phyloP scores from a whole-genome alignment of 1,284 basidiomycete species.

The Pseudozyma flocculosa region DNA sequence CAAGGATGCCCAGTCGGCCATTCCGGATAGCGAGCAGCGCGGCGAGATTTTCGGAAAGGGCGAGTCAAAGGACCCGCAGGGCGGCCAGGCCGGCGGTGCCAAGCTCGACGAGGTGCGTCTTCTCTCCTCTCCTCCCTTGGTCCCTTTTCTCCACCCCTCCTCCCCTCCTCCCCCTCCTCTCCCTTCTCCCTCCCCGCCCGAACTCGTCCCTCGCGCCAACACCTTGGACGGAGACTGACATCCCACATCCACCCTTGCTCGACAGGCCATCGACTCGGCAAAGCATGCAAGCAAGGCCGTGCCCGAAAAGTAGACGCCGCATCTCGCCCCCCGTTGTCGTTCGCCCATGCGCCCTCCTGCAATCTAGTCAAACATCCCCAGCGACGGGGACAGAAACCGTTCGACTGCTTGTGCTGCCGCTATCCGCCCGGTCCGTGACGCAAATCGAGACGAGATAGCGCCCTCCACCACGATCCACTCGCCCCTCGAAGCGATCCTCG shows the following conservation, averaged over 20 bases:
- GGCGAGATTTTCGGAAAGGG: slow-evolving; percentile 23
- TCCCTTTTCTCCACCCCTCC: too few relatives aligned
- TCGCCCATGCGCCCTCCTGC: neutral
- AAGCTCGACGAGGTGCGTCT: slow-evolving; percentile 12
- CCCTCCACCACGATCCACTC: too few relatives aligned
- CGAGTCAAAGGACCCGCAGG: slow-evolving; percentile 21
- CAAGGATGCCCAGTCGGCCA: slow-evolving; percentile 12
- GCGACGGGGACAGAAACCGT: too few relatives aligned
- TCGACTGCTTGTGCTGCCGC: too few relatives aligned
- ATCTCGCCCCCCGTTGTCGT: neutral
- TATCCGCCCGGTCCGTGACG: too few relatives aligned
- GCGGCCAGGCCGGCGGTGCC: slow-evolving; percentile 21
- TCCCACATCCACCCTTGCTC: neutral
- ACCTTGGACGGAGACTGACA: too few relatives aligned
- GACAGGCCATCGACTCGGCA: slow-evolving; percentile 27
- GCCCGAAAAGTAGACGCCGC: slow-evolving; percentile 11
- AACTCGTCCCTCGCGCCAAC: too few relatives aligned
- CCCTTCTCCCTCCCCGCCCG: neutral
- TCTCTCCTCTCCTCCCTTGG: too few relatives aligned
- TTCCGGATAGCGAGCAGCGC: slow-evolving; percentile 37
- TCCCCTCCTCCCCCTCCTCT: neutral
- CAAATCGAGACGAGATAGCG: too few relatives aligned
- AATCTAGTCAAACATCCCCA: neutral
- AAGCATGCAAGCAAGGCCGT: slow-evolving; percentile 22
- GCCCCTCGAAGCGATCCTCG: too few relatives aligned